Conservation (phyloP, 1,284 basidiomycete species). For the Tilletia caries region DNA sequence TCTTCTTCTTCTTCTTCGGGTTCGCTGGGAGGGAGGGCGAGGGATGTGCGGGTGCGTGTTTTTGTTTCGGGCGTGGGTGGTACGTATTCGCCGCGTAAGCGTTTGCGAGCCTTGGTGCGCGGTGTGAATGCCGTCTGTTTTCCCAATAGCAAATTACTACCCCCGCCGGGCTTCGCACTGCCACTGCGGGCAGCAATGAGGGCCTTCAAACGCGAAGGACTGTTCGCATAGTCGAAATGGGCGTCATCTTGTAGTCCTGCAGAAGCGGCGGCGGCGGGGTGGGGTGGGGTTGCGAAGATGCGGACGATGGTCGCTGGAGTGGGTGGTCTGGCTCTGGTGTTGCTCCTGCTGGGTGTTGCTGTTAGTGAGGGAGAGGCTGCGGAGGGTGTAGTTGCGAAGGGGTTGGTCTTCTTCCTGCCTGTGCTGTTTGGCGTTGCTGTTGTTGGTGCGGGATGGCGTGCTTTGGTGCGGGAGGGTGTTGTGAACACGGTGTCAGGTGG, state of each 20-base stretch:
- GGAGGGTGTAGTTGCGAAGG: constrained; percentile 1
- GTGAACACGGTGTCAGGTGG: background rate
- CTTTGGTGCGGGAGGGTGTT: background rate
- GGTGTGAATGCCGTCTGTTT: background rate
- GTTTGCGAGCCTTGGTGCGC: constrained; percentile 1
- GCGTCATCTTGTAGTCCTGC: background rate
- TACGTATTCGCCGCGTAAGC: constrained; percentile 3
- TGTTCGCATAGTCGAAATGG: constrained; percentile 9
- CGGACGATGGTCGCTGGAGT: background rate
- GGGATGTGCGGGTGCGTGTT: background rate
- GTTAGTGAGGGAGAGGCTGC: too few relatives aligned
- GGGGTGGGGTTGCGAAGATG: background rate
- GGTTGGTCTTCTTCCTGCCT: background rate
- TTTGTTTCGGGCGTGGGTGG: background rate
- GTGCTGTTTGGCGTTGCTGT: background rate
- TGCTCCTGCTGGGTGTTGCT: background rate
- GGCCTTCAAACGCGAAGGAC: constrained; percentile 8
- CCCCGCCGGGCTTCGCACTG: too few relatives aligned
- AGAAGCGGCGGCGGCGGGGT: background rate
- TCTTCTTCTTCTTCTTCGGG: background rate
- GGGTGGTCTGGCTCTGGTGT: background rate
- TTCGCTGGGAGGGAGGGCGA: background rate
- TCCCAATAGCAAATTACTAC: too few relatives aligned
- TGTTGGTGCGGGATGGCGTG: background rate
- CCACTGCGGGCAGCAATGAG: background rate